Conservation (phyloP, 495 filamentous ascomycete genomes). For the Cryomyces minteri region DNA sequence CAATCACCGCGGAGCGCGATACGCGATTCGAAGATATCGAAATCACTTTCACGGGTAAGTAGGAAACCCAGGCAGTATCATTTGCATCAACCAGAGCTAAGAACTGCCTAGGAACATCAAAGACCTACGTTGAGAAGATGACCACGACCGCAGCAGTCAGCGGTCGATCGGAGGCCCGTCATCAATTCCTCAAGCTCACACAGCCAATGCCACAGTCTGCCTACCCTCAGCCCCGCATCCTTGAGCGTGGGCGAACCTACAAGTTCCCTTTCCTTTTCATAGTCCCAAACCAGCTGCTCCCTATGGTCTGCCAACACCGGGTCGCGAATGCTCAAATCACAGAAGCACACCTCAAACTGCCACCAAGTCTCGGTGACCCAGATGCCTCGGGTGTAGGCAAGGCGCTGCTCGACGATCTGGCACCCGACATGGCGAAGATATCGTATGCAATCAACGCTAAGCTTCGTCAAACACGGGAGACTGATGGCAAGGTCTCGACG, state of each 20-base stretch:
- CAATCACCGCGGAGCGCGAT: constrained; percentile 41
- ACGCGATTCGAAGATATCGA: constrained; percentile 63
- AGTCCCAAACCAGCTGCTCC: constrained; percentile 53
- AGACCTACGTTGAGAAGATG: constrained; percentile 33
- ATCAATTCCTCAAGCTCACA: constrained; percentile 58
- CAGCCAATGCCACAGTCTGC: constrained; percentile 56
- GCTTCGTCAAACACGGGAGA: constrained; percentile 23
- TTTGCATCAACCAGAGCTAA: not conserved
- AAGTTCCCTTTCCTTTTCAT: constrained; percentile 77
- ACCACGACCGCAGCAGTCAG: constrained; percentile 26
- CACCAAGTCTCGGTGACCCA: constrained; percentile 61
- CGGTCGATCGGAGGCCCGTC: constrained; percentile 32
- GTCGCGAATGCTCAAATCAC: constrained; percentile 37
- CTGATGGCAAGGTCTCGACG: constrained; percentile 24
- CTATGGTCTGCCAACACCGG: constrained; percentile 38
- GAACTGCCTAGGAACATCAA: constrained; percentile 20
- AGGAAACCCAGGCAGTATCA: not conserved
- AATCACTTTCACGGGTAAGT: constrained; percentile 60
- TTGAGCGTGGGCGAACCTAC: constrained; percentile 48
- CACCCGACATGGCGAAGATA: constrained; percentile 65
- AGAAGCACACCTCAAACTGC: constrained; percentile 57
- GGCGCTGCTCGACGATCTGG: constrained; percentile 51
- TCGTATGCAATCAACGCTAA: constrained; percentile 51
- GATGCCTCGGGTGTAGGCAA: constrained; percentile 27
- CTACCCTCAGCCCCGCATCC: constrained; percentile 51